Base-by-base conservation (phyloP, 257 asterid genomes). In the Gentiana dahurica region DNA sequence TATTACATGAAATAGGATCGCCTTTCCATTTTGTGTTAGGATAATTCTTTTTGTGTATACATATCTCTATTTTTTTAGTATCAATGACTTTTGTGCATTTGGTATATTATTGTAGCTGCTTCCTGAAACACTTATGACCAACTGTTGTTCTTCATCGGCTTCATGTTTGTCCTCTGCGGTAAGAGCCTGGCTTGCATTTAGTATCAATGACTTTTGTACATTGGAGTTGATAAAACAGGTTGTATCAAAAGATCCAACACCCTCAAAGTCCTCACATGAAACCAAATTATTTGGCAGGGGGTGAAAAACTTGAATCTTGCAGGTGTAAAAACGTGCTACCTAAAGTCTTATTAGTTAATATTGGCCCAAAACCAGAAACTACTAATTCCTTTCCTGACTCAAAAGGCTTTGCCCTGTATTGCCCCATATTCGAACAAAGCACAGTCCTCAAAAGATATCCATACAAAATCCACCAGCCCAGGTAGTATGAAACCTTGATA, bases 201-300 rank as follows among this genome's bases (percentile, higher is more conserved):
- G 24, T 15, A 15, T 15, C 24, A 15, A 15, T 15, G 24, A 15
- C 24, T 15, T 15, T 15, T 66, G 59, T 49, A 77, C 59, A 61
- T 73, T 72, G 48, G 98, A 80, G 63, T 66, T 81, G 71, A 90
- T 73, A 56, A 71, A 60, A 61, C 98, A 90, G 58, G 95, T 87
- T 12, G 82, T 75, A 64, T 84, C 75, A 71, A 90, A 87, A 44
- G 96, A 87, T 39, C 98, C 98, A 66, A 80, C 81, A 57, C 98
- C 98, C 68, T 79, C 75, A 69, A 90, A 85, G 75, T 90, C 94
- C 82, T 74, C 88, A 71, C 98, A 90, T 59, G 95, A 78, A 59
- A 68, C 72, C 62, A 62, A 73, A 55, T 71, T 65, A 64, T 67
- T 74, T 5, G 3, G 47, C 65, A 55, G 68, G 39, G 59, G 57